Evolutionary conservation across 495 filamentous ascomycete species (phyloP).

Genomic region (Penicillium goetzii): DNA sequence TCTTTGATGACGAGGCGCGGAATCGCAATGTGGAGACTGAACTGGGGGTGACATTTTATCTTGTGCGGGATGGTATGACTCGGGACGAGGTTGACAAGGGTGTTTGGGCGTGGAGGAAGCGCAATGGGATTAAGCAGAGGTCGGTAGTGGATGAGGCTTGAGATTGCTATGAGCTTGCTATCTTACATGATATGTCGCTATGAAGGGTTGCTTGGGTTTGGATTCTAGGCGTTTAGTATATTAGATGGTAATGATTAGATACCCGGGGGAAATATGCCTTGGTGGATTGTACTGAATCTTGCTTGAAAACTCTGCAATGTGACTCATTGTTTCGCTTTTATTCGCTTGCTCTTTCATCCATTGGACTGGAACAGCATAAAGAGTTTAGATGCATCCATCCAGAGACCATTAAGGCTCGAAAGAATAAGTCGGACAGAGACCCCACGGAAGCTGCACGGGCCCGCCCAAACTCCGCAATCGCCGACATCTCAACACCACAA

Average conservation of each 20-base stretch:
- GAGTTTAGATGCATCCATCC: not conserved
- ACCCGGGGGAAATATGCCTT: not conserved
- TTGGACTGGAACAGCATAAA: not conserved
- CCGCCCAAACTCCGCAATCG: slow-evolving; percentile 24
- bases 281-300: not conserved
- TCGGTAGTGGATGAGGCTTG: slow-evolving; percentile 17
- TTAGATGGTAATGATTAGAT: not conserved
- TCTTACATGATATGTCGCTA: not conserved
- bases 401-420: too few species aligned
- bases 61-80: slow-evolving; percentile 81
- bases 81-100: slow-evolving; percentile 78
- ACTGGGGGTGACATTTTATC: slow-evolving; percentile 79
- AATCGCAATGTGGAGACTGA: slow-evolving; percentile 82
- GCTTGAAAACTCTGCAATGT: not conserved
- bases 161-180: not conserved
- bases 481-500: slow-evolving; percentile 16
- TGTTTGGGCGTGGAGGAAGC: slow-evolving; percentile 79
- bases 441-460: slow-evolving; percentile 5
- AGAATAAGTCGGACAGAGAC: too few species aligned
- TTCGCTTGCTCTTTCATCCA: not conserved
- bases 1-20: slow-evolving; percentile 91
- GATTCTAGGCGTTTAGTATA: not conserved
- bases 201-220: not conserved
- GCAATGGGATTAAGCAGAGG: slow-evolving; percentile 56
- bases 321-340: not conserved